Conservation (phyloP, 2,329 filamentous ascomycete species). For the Aspergillus sp. region DNA sequence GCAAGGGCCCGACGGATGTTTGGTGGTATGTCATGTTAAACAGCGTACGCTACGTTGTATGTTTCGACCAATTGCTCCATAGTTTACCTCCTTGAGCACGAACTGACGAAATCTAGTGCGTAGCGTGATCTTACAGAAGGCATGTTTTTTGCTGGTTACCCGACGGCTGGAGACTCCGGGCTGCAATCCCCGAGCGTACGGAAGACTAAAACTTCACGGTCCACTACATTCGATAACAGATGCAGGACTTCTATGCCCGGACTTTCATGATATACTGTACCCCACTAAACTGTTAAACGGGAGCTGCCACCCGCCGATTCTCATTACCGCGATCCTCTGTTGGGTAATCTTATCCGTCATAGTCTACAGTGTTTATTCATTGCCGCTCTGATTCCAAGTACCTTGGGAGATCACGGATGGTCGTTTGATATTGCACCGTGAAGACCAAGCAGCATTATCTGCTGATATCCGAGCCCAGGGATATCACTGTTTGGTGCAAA, state of each 20-base stretch:
- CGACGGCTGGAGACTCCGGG: background rate
- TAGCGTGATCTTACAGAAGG: background rate
- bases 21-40: constrained; percentile 19
- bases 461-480: background rate
- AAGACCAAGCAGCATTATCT: background rate
- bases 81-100: background rate
- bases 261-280: background rate
- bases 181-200: background rate
- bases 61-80: background rate
- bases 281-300: background rate
- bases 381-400: background rate
- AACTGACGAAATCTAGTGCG: background rate
- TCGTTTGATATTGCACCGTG: background rate
- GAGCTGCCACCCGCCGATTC: background rate
- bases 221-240: background rate
- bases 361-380: background rate
- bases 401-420: background rate
- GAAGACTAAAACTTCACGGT: background rate
- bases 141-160: background rate
- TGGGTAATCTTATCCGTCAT: background rate
- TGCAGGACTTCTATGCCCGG: background rate
- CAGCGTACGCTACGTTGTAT: constrained; percentile 16
- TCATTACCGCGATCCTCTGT: background rate
- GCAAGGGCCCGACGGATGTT: constrained; percentile 27
- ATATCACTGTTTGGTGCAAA: background rate